These are phyloP conservation scores for Penicillium odoratum DNA, from an alignment of 495 filamentous ascomycete species.

Conservation along the genomic window DNA sequence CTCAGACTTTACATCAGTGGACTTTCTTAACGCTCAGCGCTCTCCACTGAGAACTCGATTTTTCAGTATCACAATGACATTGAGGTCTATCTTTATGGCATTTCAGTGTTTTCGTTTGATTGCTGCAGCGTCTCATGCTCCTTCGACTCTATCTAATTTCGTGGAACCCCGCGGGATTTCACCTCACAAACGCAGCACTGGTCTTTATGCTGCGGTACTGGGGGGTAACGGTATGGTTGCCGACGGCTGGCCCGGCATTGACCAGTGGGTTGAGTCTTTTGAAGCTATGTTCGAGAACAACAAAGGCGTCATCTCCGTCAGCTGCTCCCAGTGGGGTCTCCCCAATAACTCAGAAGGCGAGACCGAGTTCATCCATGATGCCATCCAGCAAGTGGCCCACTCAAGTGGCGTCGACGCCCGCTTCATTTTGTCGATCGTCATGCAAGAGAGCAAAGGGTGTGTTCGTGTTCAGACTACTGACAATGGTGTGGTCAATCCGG, in stretches of 20 bases:
- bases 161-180: slow-evolving; percentile 1
- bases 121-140: neutral
- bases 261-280: slow-evolving; percentile 20
- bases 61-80: neutral
- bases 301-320: slow-evolving; percentile 36
- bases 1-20: neutral
- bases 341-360: slow-evolving; percentile 43
- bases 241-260: slow-evolving; percentile 22
- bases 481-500: slow-evolving; percentile 48
- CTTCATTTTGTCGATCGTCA: slow-evolving; percentile 57
- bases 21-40: neutral
- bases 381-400: slow-evolving; percentile 40
- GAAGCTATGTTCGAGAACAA: slow-evolving; percentile 40
- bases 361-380: slow-evolving; percentile 35
- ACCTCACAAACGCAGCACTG: slow-evolving; percentile 22
- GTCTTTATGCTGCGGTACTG: slow-evolving; percentile 20
- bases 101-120: neutral
- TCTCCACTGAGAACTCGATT: neutral
- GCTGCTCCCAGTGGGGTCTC: slow-evolving; percentile 43
- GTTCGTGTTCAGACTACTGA: slow-evolving; percentile 50
- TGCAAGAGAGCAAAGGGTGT: slow-evolving; percentile 62
- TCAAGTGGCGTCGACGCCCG: slow-evolving; percentile 49
- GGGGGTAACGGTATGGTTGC: slow-evolving; percentile 21
- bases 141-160: neutral
- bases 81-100: neutral